Evolutionary conservation across 2,329 filamentous ascomycete genomes (phyloP).

Genomic region (Neofusicoccum laricinum): DNA sequence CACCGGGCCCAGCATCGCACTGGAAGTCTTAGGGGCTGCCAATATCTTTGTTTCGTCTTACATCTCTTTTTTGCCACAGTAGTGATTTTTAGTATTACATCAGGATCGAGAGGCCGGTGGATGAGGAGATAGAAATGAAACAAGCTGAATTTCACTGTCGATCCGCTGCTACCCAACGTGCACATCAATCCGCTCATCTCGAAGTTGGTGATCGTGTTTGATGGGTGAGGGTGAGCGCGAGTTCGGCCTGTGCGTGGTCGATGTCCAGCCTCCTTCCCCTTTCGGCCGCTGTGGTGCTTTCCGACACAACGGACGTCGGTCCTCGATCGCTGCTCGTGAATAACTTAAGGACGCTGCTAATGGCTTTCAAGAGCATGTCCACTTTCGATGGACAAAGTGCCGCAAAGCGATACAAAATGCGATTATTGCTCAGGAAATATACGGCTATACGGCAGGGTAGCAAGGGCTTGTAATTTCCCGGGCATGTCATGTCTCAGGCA

Average conservation of each 20-base stretch:
- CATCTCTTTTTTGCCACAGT: constrained; percentile 8
- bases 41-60: constrained; percentile 6
- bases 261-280: neutral
- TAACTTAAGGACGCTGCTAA: too few species aligned
- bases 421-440: too few species aligned
- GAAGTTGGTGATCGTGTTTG: neutral
- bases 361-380: too few species aligned
- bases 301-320: neutral
- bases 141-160: constrained; percentile 11
- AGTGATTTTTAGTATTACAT: constrained; percentile 12
- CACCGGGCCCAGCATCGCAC: neutral
- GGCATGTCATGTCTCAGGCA: too few species aligned
- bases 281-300: neutral
- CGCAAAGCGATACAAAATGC: too few species aligned
- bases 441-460: too few species aligned
- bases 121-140: constrained; percentile 9
- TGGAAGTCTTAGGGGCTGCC: neutral
- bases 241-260: neutral
- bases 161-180: neutral
- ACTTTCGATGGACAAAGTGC: too few species aligned
- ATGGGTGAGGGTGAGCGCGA: neutral
- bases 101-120: neutral
- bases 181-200: neutral
- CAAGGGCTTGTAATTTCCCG: too few species aligned
- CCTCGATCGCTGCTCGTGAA: too few species aligned